A percentile compares a stretch with the other conserved stretches of the same genome.
These are phyloP conservation scores for Elsinoe ampelina DNA, from an alignment of 2,329 filamentous ascomycete genomes.

Conservation along the genomic window DNA sequence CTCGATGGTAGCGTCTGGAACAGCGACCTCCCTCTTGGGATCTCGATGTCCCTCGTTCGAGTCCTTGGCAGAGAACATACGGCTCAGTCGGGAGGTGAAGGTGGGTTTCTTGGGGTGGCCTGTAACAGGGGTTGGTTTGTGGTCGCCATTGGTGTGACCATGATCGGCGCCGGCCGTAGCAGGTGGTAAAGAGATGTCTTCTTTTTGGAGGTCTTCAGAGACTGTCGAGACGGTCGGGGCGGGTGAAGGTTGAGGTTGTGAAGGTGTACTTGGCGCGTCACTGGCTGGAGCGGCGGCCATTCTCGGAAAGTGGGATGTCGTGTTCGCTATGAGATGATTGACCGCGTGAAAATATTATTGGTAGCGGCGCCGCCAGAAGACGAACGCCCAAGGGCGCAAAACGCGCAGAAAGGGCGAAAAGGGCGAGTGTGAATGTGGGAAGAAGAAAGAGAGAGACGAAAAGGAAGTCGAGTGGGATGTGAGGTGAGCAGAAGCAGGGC, in stretches of 20 bases:
- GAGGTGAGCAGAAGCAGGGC: neutral
- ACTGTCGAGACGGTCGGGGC: constrained; percentile 15
- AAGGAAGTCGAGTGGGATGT: neutral
- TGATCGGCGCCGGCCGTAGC: neutral
- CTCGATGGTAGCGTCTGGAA: constrained; percentile 23
- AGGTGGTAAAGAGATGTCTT: constrained; percentile 14
- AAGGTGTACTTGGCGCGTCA: neutral
- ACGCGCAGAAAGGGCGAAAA: neutral
- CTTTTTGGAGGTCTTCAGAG: constrained; percentile 20
- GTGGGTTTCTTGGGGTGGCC: constrained; percentile 29
- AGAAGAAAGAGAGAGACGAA: neutral
- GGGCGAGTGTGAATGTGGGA: neutral
- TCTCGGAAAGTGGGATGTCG: neutral
- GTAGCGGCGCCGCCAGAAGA: constrained; percentile 5
- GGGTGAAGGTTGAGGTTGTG: constrained; percentile 11
- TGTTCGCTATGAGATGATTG: neutral
- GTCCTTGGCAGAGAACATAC: constrained; percentile 35
- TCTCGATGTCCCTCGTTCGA: constrained; percentile 14
- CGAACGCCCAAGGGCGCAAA: constrained; percentile 4
- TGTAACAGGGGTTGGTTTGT: constrained; percentile 18
- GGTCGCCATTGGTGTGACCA: constrained; percentile 15
- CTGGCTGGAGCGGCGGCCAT: neutral
- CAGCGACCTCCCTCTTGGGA: constrained; percentile 17
- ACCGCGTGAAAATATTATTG: neutral
- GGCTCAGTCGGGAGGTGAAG: constrained; percentile 31